Evolutionary conservation across 2,329 filamentous ascomycete genomes (phyloP).

Genomic region (Hypoxylon sp.): DNA sequence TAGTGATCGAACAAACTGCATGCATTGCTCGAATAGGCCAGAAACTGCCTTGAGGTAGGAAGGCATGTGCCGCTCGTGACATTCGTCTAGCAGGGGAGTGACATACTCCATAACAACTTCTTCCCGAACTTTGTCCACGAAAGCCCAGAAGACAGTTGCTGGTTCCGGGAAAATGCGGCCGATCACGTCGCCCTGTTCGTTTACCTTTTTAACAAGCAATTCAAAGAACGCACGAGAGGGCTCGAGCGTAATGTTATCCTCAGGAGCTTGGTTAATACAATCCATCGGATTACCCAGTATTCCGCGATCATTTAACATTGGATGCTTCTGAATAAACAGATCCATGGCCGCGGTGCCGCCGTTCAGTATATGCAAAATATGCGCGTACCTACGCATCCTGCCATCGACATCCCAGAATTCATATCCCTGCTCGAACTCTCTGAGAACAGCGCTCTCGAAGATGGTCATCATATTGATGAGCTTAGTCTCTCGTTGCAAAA

Average conservation of each 20-base stretch:
- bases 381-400: conserved; percentile 88
- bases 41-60: conserved; percentile 89
- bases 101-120: conserved; percentile 90
- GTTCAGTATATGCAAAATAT: conserved; percentile 86
- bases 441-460: conserved; percentile 90
- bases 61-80: conserved; percentile 80
- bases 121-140: conserved; percentile 86
- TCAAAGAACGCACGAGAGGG: conserved; percentile 88
- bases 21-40: conserved; percentile 87
- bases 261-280: conserved; percentile 78
- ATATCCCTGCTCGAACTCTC: conserved; percentile 94
- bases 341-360: conserved; percentile 84
- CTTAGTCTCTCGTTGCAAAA: conserved; percentile 77
- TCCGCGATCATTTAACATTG: conserved; percentile 81
- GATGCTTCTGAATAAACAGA: conserved; percentile 89
- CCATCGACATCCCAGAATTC: conserved; percentile 90
- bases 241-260: conserved; percentile 80
- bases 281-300: conserved; percentile 82
- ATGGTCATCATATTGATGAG: conserved; percentile 81
- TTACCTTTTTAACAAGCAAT: conserved; percentile 79
- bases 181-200: conserved; percentile 86
- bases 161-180: conserved; percentile 84
- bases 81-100: conserved; percentile 87
- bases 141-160: conserved; percentile 78
- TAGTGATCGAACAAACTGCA: conserved; percentile 81